Percentiles rank a stretch among this genome's conserved stretches.
These are phyloP conservation scores for Pyrenula aspistea DNA, from an alignment of 495 filamentous ascomycete species.

Conservation along the genomic window DNA sequence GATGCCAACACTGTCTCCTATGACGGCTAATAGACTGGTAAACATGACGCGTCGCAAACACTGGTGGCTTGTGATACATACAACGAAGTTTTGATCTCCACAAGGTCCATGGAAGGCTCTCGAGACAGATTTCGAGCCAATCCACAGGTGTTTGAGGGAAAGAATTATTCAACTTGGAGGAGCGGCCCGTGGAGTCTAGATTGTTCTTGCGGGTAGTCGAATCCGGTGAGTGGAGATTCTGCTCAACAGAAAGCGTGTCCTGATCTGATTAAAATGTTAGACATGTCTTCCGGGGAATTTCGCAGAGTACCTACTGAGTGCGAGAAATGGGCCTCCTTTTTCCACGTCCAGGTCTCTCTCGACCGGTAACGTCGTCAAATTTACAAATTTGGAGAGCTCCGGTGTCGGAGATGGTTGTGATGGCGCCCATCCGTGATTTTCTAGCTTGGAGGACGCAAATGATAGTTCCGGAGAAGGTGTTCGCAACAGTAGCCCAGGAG, in stretches of 20 bases:
- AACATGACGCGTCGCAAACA: neutral
- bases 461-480: slow-evolving; percentile 8
- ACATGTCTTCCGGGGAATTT: neutral
- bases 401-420: neutral
- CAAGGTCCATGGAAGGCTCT: neutral
- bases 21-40: neutral
- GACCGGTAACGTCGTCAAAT: neutral
- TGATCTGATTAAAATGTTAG: neutral
- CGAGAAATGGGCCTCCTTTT: neutral
- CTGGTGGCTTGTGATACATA: neutral
- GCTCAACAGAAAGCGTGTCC: neutral
- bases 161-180: neutral
- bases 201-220: neutral
- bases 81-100: neutral
- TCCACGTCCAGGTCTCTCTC: neutral
- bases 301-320: neutral
- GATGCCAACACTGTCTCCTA: neutral
- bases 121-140: neutral
- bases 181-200: neutral
- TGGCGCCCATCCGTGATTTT: neutral
- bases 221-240: neutral
- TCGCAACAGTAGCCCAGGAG: slow-evolving; percentile 9
- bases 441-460: neutral
- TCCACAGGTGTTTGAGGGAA: neutral
- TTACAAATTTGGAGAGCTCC: neutral